phyloP scores from a whole-genome alignment of 2,329 filamentous ascomycete genomes.

The Neofusicoccum umdonicola region DNA sequence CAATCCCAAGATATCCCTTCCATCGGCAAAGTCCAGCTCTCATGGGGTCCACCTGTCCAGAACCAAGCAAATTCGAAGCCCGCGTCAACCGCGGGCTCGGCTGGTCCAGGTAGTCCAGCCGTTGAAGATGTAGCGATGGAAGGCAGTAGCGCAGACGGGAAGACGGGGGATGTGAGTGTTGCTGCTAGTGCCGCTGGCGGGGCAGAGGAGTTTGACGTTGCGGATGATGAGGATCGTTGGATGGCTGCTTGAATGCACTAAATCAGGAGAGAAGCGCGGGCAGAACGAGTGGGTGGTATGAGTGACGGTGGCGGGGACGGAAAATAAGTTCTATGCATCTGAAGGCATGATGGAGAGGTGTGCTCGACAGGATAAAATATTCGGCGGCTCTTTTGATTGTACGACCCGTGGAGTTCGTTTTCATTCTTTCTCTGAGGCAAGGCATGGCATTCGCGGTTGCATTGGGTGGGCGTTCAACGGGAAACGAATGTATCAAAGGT shows the following conservation, averaged over 20 bases:
- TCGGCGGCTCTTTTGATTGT: too few relatives aligned
- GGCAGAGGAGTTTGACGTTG: constrained; percentile 50
- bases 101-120: background rate
- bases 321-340: too few relatives aligned
- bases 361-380: too few relatives aligned
- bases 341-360: too few relatives aligned
- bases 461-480: too few relatives aligned
- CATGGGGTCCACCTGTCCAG: constrained; percentile 53
- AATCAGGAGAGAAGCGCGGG: too few relatives aligned
- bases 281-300: too few relatives aligned
- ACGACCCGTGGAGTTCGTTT: too few relatives aligned
- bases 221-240: constrained; percentile 49
- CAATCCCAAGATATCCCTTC: constrained; percentile 57
- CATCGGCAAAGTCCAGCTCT: constrained; percentile 62
- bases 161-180: background rate
- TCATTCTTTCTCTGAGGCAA: too few relatives aligned
- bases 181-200: constrained; percentile 20
- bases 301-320: too few relatives aligned
- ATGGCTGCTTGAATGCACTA: constrained; percentile 21
- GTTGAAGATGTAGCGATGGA: constrained; percentile 1
- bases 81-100: constrained; percentile 14
- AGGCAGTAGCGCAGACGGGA: background rate
- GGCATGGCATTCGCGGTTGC: too few relatives aligned
- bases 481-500: too few relatives aligned
- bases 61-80: background rate